Conservation (phyloP, 2,329 filamentous ascomycete genomes). For the Curvularia lunata region DNA sequence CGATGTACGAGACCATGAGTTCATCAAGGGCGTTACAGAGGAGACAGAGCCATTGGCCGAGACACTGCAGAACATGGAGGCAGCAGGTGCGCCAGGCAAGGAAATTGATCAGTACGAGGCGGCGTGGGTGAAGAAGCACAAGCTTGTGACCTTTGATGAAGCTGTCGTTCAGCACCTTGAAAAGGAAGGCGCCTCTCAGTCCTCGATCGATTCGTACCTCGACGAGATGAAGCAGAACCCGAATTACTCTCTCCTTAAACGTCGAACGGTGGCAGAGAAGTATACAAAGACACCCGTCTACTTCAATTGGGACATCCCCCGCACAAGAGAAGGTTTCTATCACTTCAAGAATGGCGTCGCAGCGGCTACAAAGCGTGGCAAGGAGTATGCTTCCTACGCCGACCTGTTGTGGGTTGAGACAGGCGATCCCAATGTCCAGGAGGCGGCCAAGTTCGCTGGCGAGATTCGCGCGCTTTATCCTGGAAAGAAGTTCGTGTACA, state of each 20-base stretch:
- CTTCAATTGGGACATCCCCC: slow-evolving; percentile 90
- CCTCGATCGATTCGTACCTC: slow-evolving; percentile 72
- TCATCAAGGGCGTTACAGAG: slow-evolving; percentile 86
- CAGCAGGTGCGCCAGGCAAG: slow-evolving; percentile 72
- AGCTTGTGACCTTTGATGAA: slow-evolving; percentile 90
- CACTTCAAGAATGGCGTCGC: slow-evolving; percentile 84
- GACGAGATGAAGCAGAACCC: slow-evolving; percentile 66
- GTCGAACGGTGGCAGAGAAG: slow-evolving; percentile 73
- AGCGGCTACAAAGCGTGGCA: slow-evolving; percentile 89
- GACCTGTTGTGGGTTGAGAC: slow-evolving; percentile 98
- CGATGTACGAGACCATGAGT: slow-evolving; percentile 94
- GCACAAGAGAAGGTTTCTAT: slow-evolving; percentile 93
- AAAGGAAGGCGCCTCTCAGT: slow-evolving; percentile 66
- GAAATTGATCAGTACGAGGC: slow-evolving; percentile 90
- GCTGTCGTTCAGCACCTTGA: slow-evolving; percentile 78
- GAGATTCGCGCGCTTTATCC: slow-evolving; percentile 74
- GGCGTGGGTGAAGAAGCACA: slow-evolving; percentile 84
- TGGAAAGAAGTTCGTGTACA: slow-evolving; percentile 92
- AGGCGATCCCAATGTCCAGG: slow-evolving; percentile 80
- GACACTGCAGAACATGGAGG: slow-evolving; percentile 88
- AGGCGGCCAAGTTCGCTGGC: slow-evolving; percentile 75
- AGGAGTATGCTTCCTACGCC: slow-evolving; percentile 89
- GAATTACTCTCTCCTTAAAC: slow-evolving; percentile 78
- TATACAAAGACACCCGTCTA: slow-evolving; percentile 72
- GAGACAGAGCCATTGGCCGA: slow-evolving; percentile 83